Evolutionary conservation across 2,329 filamentous ascomycete genomes (phyloP).

Genomic region (Penicillium frequentans): DNA sequence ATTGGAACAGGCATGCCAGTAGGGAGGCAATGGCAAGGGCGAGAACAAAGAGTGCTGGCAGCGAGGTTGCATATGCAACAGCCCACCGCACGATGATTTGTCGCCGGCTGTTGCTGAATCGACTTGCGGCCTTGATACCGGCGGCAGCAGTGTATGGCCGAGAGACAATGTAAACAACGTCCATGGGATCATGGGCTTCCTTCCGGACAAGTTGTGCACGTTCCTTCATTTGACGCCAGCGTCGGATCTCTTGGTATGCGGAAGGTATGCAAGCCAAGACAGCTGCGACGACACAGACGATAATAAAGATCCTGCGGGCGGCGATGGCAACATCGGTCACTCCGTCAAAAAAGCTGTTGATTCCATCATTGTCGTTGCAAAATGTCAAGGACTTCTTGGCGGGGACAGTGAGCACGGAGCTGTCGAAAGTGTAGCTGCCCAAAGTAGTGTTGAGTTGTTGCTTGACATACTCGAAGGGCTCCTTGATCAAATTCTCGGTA

Average conservation of each 20-base stretch:
- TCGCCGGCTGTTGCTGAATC: slow-evolving; percentile 61
- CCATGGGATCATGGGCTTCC: slow-evolving; percentile 74
- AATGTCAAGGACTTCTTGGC: slow-evolving; percentile 80
- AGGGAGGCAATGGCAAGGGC: slow-evolving; percentile 79
- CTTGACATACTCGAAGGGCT: slow-evolving; percentile 81
- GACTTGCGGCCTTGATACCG: slow-evolving; percentile 69
- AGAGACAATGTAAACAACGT: slow-evolving; percentile 84
- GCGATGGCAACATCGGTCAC: slow-evolving; percentile 66
- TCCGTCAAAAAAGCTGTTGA: slow-evolving; percentile 78
- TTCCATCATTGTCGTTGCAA: slow-evolving; percentile 80
- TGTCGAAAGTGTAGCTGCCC: slow-evolving; percentile 74
- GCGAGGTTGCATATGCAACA: slow-evolving; percentile 81
- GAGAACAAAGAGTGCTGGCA: slow-evolving; percentile 81
- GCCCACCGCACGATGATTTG: slow-evolving; percentile 79
- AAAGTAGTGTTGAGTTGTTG: slow-evolving; percentile 69
- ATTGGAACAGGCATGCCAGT: slow-evolving; percentile 80
- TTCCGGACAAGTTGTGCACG: slow-evolving; percentile 66
- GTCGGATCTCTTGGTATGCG: slow-evolving; percentile 75
- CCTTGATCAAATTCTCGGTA: slow-evolving; percentile 69
- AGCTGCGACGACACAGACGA: slow-evolving; percentile 70
- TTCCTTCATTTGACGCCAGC: slow-evolving; percentile 72
- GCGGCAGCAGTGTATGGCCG: slow-evolving; percentile 71
- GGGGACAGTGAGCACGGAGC: slow-evolving; percentile 76
- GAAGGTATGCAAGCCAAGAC: slow-evolving; percentile 73
- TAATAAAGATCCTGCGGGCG: slow-evolving; percentile 73